Evolutionary conservation across 345 rosid species (phyloP).

Genomic region (Eucalyptus camaldulensis): DNA sequence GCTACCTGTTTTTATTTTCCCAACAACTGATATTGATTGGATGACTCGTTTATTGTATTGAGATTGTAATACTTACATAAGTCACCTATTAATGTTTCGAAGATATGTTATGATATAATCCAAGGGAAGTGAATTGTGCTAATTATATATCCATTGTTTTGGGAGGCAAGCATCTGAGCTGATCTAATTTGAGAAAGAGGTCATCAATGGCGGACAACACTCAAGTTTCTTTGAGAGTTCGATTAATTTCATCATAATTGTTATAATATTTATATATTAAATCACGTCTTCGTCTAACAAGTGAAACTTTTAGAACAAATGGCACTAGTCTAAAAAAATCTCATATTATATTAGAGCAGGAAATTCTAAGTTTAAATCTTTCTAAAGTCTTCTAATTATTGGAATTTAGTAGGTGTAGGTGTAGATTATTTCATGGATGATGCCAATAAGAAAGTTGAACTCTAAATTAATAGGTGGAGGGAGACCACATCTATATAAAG

Average conservation of each 20-base stretch:
- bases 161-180: not conserved
- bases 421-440: not conserved
- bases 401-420: not conserved
- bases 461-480: not conserved
- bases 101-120: not conserved
- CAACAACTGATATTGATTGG: not conserved
- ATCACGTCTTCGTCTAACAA: not conserved
- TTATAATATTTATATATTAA: no score
- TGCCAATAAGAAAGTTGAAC: not conserved
- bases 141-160: not conserved
- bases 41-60: not conserved
- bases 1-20: not conserved
- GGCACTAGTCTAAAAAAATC: not conserved
- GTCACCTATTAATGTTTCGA: not conserved
- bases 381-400: not conserved
- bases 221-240: not conserved
- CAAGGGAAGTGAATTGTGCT: not conserved
- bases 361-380: not conserved
- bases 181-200: not conserved
- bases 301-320: not conserved
- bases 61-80: not conserved
- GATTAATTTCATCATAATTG: not conserved
- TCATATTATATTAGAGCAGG: not conserved
- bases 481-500: not conserved
- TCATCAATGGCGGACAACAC: not conserved